Conservation (phyloP, 352 stramenopile genomes). For the Globisporangium spiculum region DNA sequence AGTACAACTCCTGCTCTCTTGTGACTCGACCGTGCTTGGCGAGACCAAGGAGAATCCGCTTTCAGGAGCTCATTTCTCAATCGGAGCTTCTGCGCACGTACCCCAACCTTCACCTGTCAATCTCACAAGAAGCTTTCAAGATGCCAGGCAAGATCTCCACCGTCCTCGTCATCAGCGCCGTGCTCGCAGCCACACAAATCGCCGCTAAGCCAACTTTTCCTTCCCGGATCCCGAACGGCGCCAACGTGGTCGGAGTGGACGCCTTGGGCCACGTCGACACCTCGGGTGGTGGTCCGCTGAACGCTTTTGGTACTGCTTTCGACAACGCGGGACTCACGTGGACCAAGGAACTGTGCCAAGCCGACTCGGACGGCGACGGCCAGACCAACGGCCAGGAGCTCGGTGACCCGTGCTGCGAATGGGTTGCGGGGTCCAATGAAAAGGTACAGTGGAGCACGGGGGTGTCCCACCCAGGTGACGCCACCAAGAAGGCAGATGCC, state of each 20-base stretch:
- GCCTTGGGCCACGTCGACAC: conserved; percentile 35
- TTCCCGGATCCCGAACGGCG: conserved; percentile 27
- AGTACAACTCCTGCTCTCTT: neutral
- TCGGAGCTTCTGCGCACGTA: neutral
- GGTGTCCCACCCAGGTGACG: conserved; percentile 19
- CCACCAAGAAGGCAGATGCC: conserved; percentile 21
- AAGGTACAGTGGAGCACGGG: conserved; percentile 22
- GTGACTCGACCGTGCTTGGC: neutral
- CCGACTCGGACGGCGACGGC: conserved; percentile 42
- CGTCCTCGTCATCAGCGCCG: neutral
- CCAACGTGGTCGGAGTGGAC: conserved; percentile 18
- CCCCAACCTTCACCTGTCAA: neutral
- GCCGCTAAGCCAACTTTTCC: neutral
- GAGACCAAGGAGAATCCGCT: neutral
- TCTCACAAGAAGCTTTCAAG: neutral
- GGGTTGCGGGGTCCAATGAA: conserved; percentile 14
- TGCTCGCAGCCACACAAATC: neutral
- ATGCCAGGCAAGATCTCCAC: conserved; percentile 6
- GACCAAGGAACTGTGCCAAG: conserved; percentile 36
- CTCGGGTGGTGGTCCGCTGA: conserved; percentile 27
- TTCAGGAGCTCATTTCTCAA: conserved; percentile 2
- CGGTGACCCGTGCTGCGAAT: conserved; percentile 46
- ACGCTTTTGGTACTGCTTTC: conserved; percentile 34
- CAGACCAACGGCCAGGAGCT: conserved; percentile 59
- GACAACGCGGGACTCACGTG: conserved; percentile 15